Percentiles rank a stretch among this genome's conserved stretches.
phyloP scores from a whole-genome alignment of 2,329 filamentous ascomycete species.

The Raffaelea albimanens region DNA sequence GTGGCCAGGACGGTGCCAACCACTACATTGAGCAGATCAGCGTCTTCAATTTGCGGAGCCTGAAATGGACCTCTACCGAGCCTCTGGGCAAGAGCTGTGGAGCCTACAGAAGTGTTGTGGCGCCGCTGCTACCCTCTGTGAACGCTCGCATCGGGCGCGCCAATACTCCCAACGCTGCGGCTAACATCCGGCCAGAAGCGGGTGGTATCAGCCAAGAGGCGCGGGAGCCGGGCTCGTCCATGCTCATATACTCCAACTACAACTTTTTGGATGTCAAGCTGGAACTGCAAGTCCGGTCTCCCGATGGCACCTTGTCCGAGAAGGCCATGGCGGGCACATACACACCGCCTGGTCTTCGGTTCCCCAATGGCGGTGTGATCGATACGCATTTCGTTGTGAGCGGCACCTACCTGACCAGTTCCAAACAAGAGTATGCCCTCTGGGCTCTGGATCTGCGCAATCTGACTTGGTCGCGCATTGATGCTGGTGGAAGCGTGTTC shows the following conservation, averaged over 20 bases:
- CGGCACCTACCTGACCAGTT: conserved; percentile 93
- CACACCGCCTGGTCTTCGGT: conserved; percentile 84
- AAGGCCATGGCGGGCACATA: conserved; percentile 80
- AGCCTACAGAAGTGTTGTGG: conserved; percentile 90
- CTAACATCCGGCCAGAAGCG: conserved; percentile 29
- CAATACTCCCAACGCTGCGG: conserved; percentile 26
- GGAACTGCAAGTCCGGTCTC: conserved; percentile 78
- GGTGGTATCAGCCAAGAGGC: conserved; percentile 42
- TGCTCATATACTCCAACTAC: conserved; percentile 99
- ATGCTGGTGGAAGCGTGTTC: conserved; percentile 88
- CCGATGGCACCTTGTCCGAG: conserved; percentile 76
- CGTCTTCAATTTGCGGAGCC: conserved; percentile 88
- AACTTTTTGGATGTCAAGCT: conserved; percentile 97
- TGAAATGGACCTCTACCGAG: conserved; percentile 92
- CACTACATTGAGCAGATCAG: conserved; percentile 99
- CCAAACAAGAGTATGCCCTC: conserved; percentile 94
- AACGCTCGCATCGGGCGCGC: conserved; percentile 57
- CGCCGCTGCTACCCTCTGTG: conserved; percentile 62
- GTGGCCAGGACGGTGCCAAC: conserved; percentile 93
- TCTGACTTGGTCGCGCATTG: conserved; percentile 89
- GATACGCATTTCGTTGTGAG: conserved; percentile 96
- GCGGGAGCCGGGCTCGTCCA: conserved; percentile 54
- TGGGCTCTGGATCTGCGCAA: conserved; percentile 89
- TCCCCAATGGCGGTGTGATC: conserved; percentile 91
- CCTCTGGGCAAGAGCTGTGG: conserved; percentile 85